phyloP scores from a whole-genome alignment of 2,329 filamentous ascomycete species.

The Taxawa tesnikishii region DNA sequence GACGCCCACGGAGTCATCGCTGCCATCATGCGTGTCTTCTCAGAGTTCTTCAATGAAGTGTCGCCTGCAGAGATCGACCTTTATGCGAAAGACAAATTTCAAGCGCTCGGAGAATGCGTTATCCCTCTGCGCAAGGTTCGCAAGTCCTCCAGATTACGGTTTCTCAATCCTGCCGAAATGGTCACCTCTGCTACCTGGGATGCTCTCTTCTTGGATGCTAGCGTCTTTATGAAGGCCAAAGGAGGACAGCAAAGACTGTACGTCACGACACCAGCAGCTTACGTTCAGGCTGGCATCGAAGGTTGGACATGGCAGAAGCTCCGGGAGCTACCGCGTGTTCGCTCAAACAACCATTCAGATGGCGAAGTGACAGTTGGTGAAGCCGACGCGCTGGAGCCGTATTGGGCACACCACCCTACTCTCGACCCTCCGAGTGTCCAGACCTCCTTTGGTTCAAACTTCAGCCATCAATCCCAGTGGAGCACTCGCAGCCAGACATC shows the following conservation, averaged over 20 bases:
- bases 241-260: conserved; percentile 53
- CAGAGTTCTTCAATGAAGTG: conserved; percentile 23
- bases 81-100: conserved; percentile 20
- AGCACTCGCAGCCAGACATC: conserved; percentile 22
- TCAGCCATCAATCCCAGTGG: conserved; percentile 16
- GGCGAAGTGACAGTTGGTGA: conserved; percentile 14
- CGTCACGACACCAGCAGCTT: conserved; percentile 63
- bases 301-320: conserved; percentile 63
- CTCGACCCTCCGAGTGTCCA: conserved; percentile 45
- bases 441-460: conserved; percentile 32
- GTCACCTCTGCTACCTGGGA: conserved; percentile 61
- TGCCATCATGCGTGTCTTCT: conserved; percentile 52
- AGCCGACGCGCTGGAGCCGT: conserved; percentile 28
- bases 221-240: conserved; percentile 60
- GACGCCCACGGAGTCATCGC: conserved; percentile 57
- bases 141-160: conserved; percentile 59
- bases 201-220: conserved; percentile 55
- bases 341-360: conserved; percentile 24
- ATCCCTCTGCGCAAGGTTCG: conserved; percentile 67
- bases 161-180: conserved; percentile 61
- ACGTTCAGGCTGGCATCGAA: conserved; percentile 50
- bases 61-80: conserved; percentile 14
- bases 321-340: conserved; percentile 47
- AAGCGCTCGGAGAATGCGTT: conserved; percentile 56
- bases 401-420: conserved; percentile 54